Conservation (phyloP, 352 stramenopile species). For the Pythium utonaiense region DNA sequence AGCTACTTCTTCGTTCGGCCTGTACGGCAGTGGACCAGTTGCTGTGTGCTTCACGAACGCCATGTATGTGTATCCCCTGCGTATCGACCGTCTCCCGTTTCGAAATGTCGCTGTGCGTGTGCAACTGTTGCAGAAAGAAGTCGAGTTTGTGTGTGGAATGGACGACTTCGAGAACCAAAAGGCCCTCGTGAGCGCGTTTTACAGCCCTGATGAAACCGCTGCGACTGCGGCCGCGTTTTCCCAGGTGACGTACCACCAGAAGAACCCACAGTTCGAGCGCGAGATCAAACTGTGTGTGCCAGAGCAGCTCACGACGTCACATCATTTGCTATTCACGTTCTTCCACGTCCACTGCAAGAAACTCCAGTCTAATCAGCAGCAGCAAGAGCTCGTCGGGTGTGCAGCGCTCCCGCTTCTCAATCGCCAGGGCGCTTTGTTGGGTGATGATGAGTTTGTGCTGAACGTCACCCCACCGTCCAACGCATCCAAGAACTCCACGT, state of each 20-base stretch:
- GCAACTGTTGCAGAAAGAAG: conserved; percentile 52
- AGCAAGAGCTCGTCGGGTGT: conserved; percentile 65
- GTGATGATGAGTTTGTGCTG: conserved; percentile 42
- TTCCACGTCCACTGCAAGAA: conserved; percentile 86
- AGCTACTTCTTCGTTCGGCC: conserved; percentile 31
- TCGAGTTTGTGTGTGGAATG: conserved; percentile 40
- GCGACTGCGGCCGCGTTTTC: conserved; percentile 25
- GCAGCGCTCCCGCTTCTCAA: conserved; percentile 45
- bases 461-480: conserved; percentile 32
- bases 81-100: conserved; percentile 60
- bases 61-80: conserved; percentile 65
- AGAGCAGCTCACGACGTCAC: conserved; percentile 34
- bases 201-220: conserved; percentile 30
- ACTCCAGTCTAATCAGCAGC: conserved; percentile 43
- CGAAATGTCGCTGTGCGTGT: conserved; percentile 67
- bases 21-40: conserved; percentile 46
- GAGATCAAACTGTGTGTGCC: conserved; percentile 75
- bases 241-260: conserved; percentile 78
- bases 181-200: conserved; percentile 37
- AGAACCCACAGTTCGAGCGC: conserved; percentile 70
- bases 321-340: conserved; percentile 73
- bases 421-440: conserved; percentile 43
- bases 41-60: conserved; percentile 53
- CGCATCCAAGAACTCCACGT: conserved; percentile 23
- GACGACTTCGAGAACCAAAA: conserved; percentile 29